Evolutionary conservation across 495 filamentous ascomycete species (phyloP).

Genomic region (Aspergillus heteromorphus): DNA sequence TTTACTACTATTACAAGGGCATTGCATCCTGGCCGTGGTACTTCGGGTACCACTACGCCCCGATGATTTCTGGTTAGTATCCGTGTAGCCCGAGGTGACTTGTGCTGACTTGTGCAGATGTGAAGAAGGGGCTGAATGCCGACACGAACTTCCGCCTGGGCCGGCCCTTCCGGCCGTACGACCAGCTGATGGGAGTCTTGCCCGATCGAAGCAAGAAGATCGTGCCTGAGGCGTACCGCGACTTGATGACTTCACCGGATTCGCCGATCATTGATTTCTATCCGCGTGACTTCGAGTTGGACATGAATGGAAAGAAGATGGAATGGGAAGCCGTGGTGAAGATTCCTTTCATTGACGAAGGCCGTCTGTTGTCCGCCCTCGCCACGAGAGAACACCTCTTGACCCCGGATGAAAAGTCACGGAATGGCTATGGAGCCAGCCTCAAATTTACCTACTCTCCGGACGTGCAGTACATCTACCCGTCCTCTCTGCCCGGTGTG

Average conservation of each 20-base stretch:
- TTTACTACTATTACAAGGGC: constrained; percentile 96
- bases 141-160: constrained; percentile 89
- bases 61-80: constrained; percentile 79
- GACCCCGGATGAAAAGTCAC: constrained; percentile 64
- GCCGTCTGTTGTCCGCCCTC: constrained; percentile 78
- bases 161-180: constrained; percentile 88
- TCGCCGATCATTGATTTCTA: constrained; percentile 99
- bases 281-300: constrained; percentile 92
- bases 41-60: constrained; percentile 93
- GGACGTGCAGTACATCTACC: constrained; percentile 71
- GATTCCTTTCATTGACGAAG: constrained; percentile 97
- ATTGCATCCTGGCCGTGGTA: constrained; percentile 99
- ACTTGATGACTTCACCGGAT: constrained; percentile 81
- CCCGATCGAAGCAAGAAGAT: constrained; percentile 96
- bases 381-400: constrained; percentile 73
- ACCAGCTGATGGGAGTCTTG: constrained; percentile 97
- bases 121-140: constrained; percentile 80
- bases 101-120: constrained; percentile 48
- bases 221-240: constrained; percentile 80
- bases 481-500: constrained; percentile 79
- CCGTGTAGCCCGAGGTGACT: no score
- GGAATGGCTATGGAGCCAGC: constrained; percentile 87
- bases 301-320: constrained; percentile 99
- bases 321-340: constrained; percentile 99
- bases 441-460: constrained; percentile 87